Base-by-base conservation (phyloP, 768 basidiomycete genomes). In the Saitozyma sp. region DNA sequence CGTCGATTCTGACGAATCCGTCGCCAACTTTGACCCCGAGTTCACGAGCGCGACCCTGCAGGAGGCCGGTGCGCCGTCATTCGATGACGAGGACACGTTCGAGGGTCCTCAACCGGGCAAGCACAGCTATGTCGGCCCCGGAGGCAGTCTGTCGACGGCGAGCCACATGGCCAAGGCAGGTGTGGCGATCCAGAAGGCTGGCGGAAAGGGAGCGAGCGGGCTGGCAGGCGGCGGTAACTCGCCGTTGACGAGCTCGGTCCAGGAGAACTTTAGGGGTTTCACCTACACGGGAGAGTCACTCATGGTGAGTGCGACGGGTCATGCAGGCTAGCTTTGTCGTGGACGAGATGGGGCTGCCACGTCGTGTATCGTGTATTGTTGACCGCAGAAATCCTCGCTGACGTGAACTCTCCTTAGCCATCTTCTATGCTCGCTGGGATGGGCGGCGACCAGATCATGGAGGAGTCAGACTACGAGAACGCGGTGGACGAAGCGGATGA, bases 11-110 rank as follows among this genome's bases (percentile, higher is more conserved):
- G 96, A 99, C 82, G 96, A 99, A 80, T 92, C 89, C 14, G 92
- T 92, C n/a, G 87, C 88, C 67, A 97, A 97, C 82, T 99, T 99
- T 75, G 96, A 99, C 78, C 91, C 92, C 38, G 93, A 97, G 81
- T 99, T 99, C 81, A 99, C 96, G 5, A 76, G 73, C 51, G 66
- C 74, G 1, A 70, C 71, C 9, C 85, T 87, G 29, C 89, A 91
- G n/a, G 89, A 95, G 77, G 83, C 97, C 56, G 85, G 87, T 14
- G 87, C 91, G 65, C 67, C 84, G 86, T 64, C 89, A 84, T 54
- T 76, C 79, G 53, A 79, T 59, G 76, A 77, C 60, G 82, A 84
- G 7, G 78, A 84, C 40, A 50, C 49, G 16, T 62, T 50, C 38
- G 54, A 58, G 8, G 58, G 49, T 1, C 59, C 54, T 13, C 42